Evolutionary conservation across 106 monocot species (phyloP), one percentile per base, ranked within the genome.

Genomic region (Gastrodia elata): DNA sequence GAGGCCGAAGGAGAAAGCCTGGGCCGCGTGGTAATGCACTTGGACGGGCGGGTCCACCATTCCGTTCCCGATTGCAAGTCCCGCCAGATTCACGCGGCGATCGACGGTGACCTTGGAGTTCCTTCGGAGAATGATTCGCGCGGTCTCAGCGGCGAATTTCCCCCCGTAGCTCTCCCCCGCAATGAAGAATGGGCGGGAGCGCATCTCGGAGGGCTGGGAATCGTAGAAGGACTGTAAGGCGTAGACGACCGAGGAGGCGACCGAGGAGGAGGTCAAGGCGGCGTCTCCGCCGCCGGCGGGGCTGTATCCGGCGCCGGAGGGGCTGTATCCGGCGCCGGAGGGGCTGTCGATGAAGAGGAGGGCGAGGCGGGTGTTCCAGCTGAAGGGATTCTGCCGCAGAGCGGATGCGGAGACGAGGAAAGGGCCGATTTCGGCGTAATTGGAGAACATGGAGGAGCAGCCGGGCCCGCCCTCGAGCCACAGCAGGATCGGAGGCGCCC

Each of bases 111-210:
- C 27, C 16, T 4, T 42, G 5, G 74, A 13, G 57, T 92, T 92
- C 77, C 37, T 39, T 20, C 22, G 68, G 39, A 84, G 68, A 28
- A 92, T 90, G 84, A 86, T 64, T 80, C 80, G 79, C 0, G 76
- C 86, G 26, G 65, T 27, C 18, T 87, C 75, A 24, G 92, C 92
- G 33, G 92, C 73, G 77, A 86, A 92, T 81, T 96, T 96, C 3
- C 96, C 96, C 14, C 92, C 92, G 71, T 96, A 92, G 82, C 96
- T 96, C 84, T 96, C 92, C 30, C 92, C 96, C 18, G 87, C 86
- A 28, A 96, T 20, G 56, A 77, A 96, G 26, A 96, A 34, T 1
- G 96, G 92, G 5, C 96, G 82, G 39, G 77, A n/a, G 2, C 77
- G 72, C 71, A 96, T 80, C 8, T 41, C 61, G 2, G 80, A 64